Evolutionary conservation across 2,329 filamentous ascomycete genomes (phyloP).

Genomic region (Ambrosiella cleistominuta): DNA sequence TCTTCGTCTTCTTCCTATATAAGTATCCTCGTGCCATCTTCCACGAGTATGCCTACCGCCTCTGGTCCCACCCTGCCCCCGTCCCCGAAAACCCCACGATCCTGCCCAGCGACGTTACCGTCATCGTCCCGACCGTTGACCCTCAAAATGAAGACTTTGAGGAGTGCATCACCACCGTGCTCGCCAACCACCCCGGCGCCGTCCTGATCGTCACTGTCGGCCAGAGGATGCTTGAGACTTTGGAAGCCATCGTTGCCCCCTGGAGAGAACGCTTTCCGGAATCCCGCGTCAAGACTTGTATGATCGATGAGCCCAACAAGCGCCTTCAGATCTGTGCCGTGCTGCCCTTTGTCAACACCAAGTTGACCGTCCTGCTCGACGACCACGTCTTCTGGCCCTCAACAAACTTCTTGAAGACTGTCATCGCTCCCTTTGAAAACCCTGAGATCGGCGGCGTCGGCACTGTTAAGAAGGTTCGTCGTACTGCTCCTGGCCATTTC

Average conservation of each 20-base stretch:
- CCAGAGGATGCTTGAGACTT: slow-evolving; percentile 14
- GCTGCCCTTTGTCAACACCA: slow-evolving; percentile 21
- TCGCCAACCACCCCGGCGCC: slow-evolving; percentile 22
- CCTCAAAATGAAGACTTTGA: slow-evolving; percentile 25
- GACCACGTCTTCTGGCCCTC: slow-evolving; percentile 36
- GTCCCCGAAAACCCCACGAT: slow-evolving; percentile 18
- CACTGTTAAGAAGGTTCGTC: slow-evolving; percentile 35
- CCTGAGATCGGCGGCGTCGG: slow-evolving; percentile 33
- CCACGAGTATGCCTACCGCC: slow-evolving; percentile 24
- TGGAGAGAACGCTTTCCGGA: slow-evolving; percentile 5
- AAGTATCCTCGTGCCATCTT: slow-evolving; percentile 30
- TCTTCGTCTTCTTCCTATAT: slow-evolving; percentile 18
- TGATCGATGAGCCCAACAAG: slow-evolving; percentile 26
- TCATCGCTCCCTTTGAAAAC: slow-evolving; percentile 29
- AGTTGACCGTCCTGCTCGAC: slow-evolving; percentile 30
- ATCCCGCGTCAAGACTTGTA: slow-evolving; percentile 19
- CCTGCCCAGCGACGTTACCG: slow-evolving; percentile 25
- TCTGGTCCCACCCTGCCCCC: slow-evolving; percentile 22
- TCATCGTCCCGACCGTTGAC: slow-evolving; percentile 35
- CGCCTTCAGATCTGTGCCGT: slow-evolving; percentile 29
- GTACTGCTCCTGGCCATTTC: slow-evolving; percentile 19
- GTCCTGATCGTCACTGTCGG: slow-evolving; percentile 31
- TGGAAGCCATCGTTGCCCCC: slow-evolving; percentile 12
- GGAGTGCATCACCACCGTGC: slow-evolving; percentile 24
- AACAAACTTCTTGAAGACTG: slow-evolving; percentile 22